phyloP scores from a whole-genome alignment of 2,329 filamentous ascomycete genomes.

The Paramyrothecium roridum region DNA sequence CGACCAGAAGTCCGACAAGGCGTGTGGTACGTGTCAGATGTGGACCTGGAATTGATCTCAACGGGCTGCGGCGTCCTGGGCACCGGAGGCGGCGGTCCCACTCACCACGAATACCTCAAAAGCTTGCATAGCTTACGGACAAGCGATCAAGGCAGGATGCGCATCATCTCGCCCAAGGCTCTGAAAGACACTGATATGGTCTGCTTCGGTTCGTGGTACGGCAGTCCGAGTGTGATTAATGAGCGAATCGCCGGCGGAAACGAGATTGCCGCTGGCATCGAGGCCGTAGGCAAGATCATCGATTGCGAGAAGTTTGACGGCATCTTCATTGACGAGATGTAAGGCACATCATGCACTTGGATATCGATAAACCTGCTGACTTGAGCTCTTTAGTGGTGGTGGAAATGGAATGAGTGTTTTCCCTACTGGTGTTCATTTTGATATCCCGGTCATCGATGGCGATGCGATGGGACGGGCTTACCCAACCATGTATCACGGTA shows the following conservation, averaged over 20 bases:
- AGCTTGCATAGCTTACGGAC: constrained; percentile 33
- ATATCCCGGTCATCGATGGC: constrained; percentile 32
- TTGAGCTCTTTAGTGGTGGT: constrained; percentile 22
- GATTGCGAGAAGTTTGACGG: constrained; percentile 27
- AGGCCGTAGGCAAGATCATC: constrained; percentile 28
- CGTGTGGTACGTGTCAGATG: constrained; percentile 31
- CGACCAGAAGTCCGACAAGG: constrained; percentile 25
- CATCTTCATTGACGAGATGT: constrained; percentile 35
- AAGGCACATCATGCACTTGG: constrained; percentile 5
- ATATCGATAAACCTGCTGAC: constrained; percentile 3
- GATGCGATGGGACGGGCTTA: constrained; percentile 36
- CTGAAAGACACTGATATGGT: constrained; percentile 34
- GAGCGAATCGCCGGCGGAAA: constrained; percentile 31
- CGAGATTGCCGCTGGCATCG: constrained; percentile 32
- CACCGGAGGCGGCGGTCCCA: constrained; percentile 33
- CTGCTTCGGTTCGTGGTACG: constrained; percentile 42
- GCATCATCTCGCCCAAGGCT: constrained; percentile 33
- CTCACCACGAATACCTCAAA: constrained; percentile 42
- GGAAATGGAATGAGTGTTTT: constrained; percentile 35
- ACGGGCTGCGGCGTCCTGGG: constrained; percentile 32
- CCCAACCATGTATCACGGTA: constrained; percentile 32
- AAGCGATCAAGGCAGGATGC: constrained; percentile 28
- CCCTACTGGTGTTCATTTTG: constrained; percentile 26
- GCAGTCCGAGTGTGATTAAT: constrained; percentile 37
- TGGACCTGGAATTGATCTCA: constrained; percentile 31